A percentile compares a stretch with the other conserved stretches of the same genome.
phyloP scores from a whole-genome alignment of 1,284 basidiomycete genomes.

The Takashimella koratensis region DNA sequence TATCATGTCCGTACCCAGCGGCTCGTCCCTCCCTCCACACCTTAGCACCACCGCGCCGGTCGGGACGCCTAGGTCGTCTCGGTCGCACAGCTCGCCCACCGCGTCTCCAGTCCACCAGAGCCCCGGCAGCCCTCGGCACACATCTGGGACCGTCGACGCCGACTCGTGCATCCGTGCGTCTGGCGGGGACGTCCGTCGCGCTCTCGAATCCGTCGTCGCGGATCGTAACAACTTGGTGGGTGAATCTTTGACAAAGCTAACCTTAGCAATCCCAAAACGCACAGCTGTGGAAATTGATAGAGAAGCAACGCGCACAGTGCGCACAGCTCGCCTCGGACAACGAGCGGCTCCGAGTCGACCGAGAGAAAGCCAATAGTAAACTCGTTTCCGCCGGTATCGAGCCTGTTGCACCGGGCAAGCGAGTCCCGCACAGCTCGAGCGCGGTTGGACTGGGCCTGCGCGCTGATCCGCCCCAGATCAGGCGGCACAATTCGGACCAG shows the following conservation, averaged over 20 bases:
- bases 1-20: constrained; percentile 6
- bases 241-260: background rate
- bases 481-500: constrained; percentile 37
- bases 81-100: constrained; percentile 4
- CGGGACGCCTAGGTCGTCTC: constrained; percentile 3
- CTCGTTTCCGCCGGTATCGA: constrained; percentile 34
- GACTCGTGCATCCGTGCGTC: constrained; percentile 28
- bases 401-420: constrained; percentile 15
- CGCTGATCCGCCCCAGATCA: constrained; percentile 15
- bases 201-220: constrained; percentile 66
- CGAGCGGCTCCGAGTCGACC: constrained; percentile 71
- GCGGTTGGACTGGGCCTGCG: constrained; percentile 29
- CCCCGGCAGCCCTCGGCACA: constrained; percentile 24
- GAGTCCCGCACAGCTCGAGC: constrained; percentile 34
- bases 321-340: constrained; percentile 39
- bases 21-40: background rate
- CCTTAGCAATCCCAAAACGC: constrained; percentile 66
- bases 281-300: constrained; percentile 87
- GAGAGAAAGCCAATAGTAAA: constrained; percentile 55
- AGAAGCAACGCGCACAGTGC: constrained; percentile 61
- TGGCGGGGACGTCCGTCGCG: constrained; percentile 54
- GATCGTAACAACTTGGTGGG: constrained; percentile 67
- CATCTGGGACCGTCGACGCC: constrained; percentile 26
- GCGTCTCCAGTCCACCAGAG: constrained; percentile 7
- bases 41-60: constrained; percentile 1